Conservation (phyloP, 1,284 basidiomycete species). For the Ceratobasidium sp. region DNA sequence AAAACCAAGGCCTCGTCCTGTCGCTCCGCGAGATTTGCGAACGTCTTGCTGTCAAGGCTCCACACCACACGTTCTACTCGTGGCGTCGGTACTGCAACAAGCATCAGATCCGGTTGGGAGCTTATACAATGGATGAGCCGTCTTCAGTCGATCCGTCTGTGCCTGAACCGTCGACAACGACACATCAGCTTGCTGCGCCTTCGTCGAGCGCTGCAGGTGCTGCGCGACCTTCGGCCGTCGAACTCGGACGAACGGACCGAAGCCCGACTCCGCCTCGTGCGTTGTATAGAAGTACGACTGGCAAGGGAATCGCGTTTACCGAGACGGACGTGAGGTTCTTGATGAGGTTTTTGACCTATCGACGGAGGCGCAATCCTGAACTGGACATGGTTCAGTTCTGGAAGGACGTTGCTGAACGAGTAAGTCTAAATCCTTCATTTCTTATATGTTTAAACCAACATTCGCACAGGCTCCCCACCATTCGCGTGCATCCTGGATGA, state of each 20-base stretch:
- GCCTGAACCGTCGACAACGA: constrained; percentile 36
- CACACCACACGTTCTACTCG: constrained; percentile 87
- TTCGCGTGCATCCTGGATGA: constrained; percentile 88
- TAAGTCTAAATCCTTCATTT: constrained; percentile 47
- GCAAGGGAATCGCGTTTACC: constrained; percentile 84
- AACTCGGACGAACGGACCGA: constrained; percentile 54
- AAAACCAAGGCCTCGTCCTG: constrained; percentile 78
- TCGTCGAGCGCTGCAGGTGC: constrained; percentile 11
- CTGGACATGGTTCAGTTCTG: constrained; percentile 83
- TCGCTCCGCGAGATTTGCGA: constrained; percentile 83
- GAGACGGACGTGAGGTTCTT: constrained; percentile 77
- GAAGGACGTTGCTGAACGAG: constrained; percentile 81
- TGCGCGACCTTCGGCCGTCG: constrained; percentile 6
- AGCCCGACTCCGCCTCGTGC: constrained; percentile 80
- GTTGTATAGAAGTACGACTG: constrained; percentile 79
- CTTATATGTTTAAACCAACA: not conserved
- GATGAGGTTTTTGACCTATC: constrained; percentile 73
- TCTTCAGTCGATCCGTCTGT: not conserved
- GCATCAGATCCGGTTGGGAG: constrained; percentile 80
- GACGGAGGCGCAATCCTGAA: constrained; percentile 62
- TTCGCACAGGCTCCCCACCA: constrained; percentile 74
- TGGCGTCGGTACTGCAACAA: constrained; percentile 88
- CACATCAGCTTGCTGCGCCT: constrained; percentile 18
- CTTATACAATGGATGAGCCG: constrained; percentile 71
- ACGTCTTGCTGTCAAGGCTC: constrained; percentile 80